Percentiles rank a stretch among this genome's conserved stretches.
Conservation (phyloP, 1,139 yeast species). For the Blastobotrys persicus region DNA sequence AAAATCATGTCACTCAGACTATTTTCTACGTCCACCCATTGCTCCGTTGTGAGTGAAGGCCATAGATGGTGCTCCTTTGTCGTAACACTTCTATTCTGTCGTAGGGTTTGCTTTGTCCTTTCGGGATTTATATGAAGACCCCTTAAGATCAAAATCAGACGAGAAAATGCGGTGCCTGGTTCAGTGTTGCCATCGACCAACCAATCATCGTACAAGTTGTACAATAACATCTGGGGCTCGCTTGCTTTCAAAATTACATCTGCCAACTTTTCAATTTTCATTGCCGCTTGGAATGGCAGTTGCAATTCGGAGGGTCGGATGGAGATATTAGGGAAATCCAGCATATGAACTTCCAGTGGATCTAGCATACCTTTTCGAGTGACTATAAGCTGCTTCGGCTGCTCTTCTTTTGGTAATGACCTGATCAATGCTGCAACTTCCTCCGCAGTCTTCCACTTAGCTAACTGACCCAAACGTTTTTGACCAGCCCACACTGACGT, state of each 20-base stretch:
- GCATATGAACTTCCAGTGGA: slow-evolving; percentile 94
- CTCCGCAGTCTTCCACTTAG: slow-evolving; percentile 98
- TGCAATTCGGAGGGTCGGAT: slow-evolving; percentile 87
- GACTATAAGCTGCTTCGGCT: slow-evolving; percentile 87
- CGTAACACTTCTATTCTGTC: slow-evolving; percentile 68
- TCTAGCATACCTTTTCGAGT: slow-evolving; percentile 90
- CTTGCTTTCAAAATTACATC: slow-evolving; percentile 81
- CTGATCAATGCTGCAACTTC: slow-evolving; percentile 91
- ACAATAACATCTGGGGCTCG: slow-evolving; percentile 89
- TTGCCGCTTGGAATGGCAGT: slow-evolving; percentile 84
- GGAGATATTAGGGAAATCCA: slow-evolving; percentile 90
- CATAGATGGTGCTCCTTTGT: slow-evolving; percentile 84
- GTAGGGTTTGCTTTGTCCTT: slow-evolving; percentile 67
- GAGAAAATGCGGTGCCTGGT: slow-evolving; percentile 90
- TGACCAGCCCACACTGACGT: slow-evolving; percentile 98
- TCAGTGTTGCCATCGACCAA: slow-evolving; percentile 51
- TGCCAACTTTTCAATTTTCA: slow-evolving; percentile 76
- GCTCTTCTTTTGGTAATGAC: slow-evolving; percentile 89
- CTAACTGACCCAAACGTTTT: slow-evolving; percentile 86
- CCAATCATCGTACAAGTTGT: slow-evolving; percentile 96
- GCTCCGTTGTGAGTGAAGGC: slow-evolving; percentile 87
- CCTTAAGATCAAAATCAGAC: slow-evolving; percentile 75
- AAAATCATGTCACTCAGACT: slow-evolving; percentile 85
- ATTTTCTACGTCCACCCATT: slow-evolving; percentile 88
- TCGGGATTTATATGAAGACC: slow-evolving; percentile 79